Base-by-base conservation (phyloP, 352 stramenopile species). In the Phytophthora kernoviae region DNA sequence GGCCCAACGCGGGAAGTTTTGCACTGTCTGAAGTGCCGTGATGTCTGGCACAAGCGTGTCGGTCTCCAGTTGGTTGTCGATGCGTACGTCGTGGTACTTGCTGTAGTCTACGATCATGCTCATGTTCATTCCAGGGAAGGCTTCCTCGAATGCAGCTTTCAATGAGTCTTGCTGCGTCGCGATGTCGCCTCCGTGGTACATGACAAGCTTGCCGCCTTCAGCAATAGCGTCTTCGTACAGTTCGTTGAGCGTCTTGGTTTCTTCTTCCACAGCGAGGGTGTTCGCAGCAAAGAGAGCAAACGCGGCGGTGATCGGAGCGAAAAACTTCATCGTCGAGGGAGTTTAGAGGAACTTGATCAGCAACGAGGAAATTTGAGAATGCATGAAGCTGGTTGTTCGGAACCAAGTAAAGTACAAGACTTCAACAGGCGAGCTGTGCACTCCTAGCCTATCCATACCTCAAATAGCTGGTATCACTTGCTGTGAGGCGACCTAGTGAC, bases 11-110 rank as follows among this genome's bases (percentile, higher is more conserved):
- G 66, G 58, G 55, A 70, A 85, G 61, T 85, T 50, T 54, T 85
- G 69, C 22, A 82, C 58, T 17, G 75, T 85, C 48, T 82, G 75
- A 1, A 82, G 59, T 10, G 72, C 64, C 3, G 65, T 48, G 21
- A 80, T 59, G 55, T 80, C 72, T 1, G 68, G 64, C 17, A 81
- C 77, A 22, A 84, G 56, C 26, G 48, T 54, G 56, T 74, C 51
- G 12, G 60, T 76, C 46, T 81, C 70, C 41, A 85, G 53, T 36
- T 81, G 63, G 54, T 90, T 81, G 68, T 91, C 74, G 20, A 83
- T 71, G 9, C 77, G 81, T 15, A 74, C 82, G 45, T 82, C 56
- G 51, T 84, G 67, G 59, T 71, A 79, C 62, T 80, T 80, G 70
- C 54, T 69, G 73, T 86, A 78, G 58, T 81, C 76, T 6, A 79